Evolutionary conservation across 1,284 basidiomycete genomes (phyloP), one percentile per base, ranked within the genome.

Genomic region (Pisolithus thermaeus): DNA sequence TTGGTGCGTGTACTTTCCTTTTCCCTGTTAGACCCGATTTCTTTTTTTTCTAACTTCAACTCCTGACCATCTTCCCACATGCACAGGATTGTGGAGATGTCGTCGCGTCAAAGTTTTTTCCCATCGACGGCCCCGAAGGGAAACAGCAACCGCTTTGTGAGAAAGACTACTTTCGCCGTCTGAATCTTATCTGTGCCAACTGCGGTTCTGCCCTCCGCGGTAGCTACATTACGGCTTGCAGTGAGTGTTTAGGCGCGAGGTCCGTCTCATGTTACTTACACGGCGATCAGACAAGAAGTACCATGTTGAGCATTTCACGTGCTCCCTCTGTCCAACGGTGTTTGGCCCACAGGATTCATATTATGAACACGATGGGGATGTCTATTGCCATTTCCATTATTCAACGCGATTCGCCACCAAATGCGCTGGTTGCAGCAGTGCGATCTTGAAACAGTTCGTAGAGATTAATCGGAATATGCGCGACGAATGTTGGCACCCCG

Each of bases 401-500:
- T 97, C 94, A 37, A 98, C 95, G 11, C 87, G 93, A 56, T 99
- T 98, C 67, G 96, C 96, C 3, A 97, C 95, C 52, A 98, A 98
- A 69, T 99, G 96, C 69, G 93, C 93, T 0, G 97, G 96, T 3
- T 99, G 96, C 72, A 91, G 87, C 61, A 97, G 90, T 51, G 97
- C 97, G n/a, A 99, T 99, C 58, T 75, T 99, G 61, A 99, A 99
- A 73, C 96, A 99, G 68, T 99, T 98, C 65, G 96, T 99, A 56
- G 96, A 99, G 74, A 98, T 99, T 73, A 99, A 99, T 66, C 82
- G 96, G 57, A 99, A 98, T 72, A 92, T 92, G 78, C 81, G 86
- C 53, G 94, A 99, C 72, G 97, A 99, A 73, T 98, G 97, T 67
- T 99, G 97, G 96, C 96, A 99, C 79, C 96, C 96, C 47, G 96